Evolutionary conservation across 805 yeast genomes (phyloP), one percentile per base, ranked within the genome.

Genomic region (Candida maltosa): DNA sequence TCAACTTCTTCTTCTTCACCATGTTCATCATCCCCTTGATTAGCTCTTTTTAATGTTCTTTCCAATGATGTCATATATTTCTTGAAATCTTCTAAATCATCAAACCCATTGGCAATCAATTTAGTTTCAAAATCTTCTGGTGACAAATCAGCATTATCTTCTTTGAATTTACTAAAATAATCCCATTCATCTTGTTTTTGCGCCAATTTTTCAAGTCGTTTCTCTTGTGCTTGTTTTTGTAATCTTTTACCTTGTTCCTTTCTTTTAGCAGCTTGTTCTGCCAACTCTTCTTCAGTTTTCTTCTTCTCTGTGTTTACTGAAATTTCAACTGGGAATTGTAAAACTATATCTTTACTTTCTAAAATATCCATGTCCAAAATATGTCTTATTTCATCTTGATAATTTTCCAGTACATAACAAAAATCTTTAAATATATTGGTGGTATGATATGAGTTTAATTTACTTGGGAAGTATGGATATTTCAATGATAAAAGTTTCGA

Each of bases 211-310:
- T 91, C 96, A 7, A 79, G 57, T 37, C 98, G 68, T 45, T 80
- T 82, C 50, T 80, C 83, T 48, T 83, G 88, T 0, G 97, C 97
- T 58, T 88, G 96, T 50, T 87, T 95, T 60, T 93, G 97, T 42
- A 94, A 69, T 45, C 95, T 71, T 44, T 82, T 76, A 6, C 97
- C 97, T 43, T 83, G 84, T 52, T 88, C 96, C 48, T 76, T 74
- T 41, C 95, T 73, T 52, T 83, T 80, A 45, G 83, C 91, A 1
- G 89, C 82, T 44, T 85, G 88, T 17, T 73, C 57, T 15, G 76
- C 78, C 17, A 89, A 58, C 54, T 91, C 97, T 56, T 87, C 96
- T 40, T 83, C 93, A 0, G 87, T 65, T 53, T 89, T 89, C 53
- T 82, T 86, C 29, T 76, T 78, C 34, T 75, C 80, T 6, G 76